Evolutionary conservation across 2,329 filamentous ascomycete genomes (phyloP).

Genomic region (Curvularia spicifera): DNA sequence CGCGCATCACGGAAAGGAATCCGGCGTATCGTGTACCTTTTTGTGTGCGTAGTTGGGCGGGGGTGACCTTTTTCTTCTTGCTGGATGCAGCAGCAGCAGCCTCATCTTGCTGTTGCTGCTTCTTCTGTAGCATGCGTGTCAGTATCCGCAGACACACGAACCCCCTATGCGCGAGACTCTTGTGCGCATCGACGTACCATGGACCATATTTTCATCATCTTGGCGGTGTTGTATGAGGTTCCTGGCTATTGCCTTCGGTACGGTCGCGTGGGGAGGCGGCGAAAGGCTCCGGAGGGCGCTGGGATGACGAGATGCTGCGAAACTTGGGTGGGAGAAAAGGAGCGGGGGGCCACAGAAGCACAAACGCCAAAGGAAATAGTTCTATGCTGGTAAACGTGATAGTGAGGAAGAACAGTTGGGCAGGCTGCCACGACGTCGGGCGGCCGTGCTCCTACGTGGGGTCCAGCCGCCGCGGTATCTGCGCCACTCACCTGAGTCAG

Average conservation of each 20-base stretch:
- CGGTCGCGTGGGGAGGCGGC: slow-evolving; percentile 25
- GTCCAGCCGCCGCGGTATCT: slow-evolving; percentile 19
- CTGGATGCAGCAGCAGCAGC: slow-evolving; percentile 78
- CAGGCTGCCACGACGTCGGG: slow-evolving; percentile 26
- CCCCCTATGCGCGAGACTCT: neutral
- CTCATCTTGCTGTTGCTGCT: slow-evolving; percentile 89
- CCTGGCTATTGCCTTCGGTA: slow-evolving; percentile 9
- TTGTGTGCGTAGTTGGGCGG: slow-evolving; percentile 92
- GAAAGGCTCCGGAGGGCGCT: slow-evolving; percentile 6
- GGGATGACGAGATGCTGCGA: neutral
- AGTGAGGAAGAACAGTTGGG: slow-evolving; percentile 16
- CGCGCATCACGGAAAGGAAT: neutral
- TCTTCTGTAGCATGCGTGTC: slow-evolving; percentile 68
- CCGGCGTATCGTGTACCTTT: slow-evolving; percentile 69
- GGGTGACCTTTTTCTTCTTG: slow-evolving; percentile 99
- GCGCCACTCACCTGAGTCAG: slow-evolving; percentile 23
- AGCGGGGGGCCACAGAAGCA: slow-evolving; percentile 12
- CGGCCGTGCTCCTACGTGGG: slow-evolving; percentile 24
- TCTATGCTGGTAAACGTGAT: slow-evolving; percentile 14
- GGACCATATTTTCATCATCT: slow-evolving; percentile 99
- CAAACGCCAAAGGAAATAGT: slow-evolving; percentile 24
- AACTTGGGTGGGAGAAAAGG: neutral
- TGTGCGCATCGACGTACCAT: slow-evolving; percentile 68
- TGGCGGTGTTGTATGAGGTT: slow-evolving; percentile 51
- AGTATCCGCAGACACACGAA: slow-evolving; percentile 21